Evolutionary conservation across 2,329 filamentous ascomycete species (phyloP).

Genomic region (Hymenoscyphus fraxineus): DNA sequence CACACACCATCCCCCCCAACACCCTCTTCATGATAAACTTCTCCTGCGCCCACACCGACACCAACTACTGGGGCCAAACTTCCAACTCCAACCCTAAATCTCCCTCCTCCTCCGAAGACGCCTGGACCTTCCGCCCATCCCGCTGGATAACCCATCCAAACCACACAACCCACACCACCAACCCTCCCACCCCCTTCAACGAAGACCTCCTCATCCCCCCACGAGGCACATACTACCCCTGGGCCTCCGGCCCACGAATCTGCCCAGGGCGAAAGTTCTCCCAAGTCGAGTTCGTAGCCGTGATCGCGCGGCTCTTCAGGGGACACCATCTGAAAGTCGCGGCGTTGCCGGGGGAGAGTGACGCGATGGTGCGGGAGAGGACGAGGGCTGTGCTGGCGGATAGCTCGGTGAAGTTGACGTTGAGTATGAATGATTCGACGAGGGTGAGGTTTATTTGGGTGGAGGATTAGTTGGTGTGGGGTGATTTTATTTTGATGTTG

Average conservation of each 20-base stretch:
- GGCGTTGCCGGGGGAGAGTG: slow-evolving; percentile 4
- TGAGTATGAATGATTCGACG: background rate
- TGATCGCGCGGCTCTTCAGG: slow-evolving; percentile 11
- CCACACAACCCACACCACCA: background rate
- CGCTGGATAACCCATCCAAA: slow-evolving; percentile 14
- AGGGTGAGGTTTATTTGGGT: background rate
- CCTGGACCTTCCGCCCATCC: slow-evolving; percentile 9
- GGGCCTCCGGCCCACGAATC: slow-evolving; percentile 13
- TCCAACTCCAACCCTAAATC: no score
- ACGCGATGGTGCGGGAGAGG: background rate
- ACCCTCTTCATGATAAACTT: slow-evolving; percentile 37
- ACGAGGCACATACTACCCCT: slow-evolving; percentile 10
- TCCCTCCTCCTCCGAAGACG: background rate
- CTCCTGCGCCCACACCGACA: slow-evolving; percentile 5
- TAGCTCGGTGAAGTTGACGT: background rate
- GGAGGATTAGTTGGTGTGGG: background rate
- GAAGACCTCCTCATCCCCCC: slow-evolving; percentile 8
- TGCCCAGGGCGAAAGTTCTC: slow-evolving; percentile 19
- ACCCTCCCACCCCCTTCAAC: background rate
- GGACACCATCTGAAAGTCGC: slow-evolving; percentile 5
- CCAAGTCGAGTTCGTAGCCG: slow-evolving; percentile 18
- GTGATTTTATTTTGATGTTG: no score
- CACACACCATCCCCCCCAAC: slow-evolving; percentile 21
- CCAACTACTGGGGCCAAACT: slow-evolving; percentile 11
- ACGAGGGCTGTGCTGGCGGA: background rate